A percentile compares a stretch with the other conserved stretches of the same genome.
Evolutionary conservation across 768 basidiomycete genomes (phyloP).

Genomic region (Lactifluus piperatus): DNA sequence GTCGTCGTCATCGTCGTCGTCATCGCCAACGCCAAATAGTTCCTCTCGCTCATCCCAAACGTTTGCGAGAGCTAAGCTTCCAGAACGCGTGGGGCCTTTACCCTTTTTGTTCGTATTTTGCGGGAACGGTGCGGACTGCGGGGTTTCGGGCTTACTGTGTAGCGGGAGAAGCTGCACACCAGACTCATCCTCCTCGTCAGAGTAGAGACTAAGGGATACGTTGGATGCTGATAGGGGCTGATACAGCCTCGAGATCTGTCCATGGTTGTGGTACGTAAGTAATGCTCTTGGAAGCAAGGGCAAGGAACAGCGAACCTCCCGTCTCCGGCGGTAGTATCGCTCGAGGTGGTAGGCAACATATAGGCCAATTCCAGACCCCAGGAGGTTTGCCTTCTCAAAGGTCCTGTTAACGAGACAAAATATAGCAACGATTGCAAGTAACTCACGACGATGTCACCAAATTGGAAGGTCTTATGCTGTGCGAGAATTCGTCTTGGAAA

Average conservation of each 20-base stretch:
- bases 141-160: constrained; percentile 25
- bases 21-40: constrained; percentile 57
- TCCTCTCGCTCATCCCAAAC: constrained; percentile 79
- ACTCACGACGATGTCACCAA: constrained; percentile 63
- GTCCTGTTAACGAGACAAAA: not conserved
- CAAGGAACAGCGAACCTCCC: constrained; percentile 45
- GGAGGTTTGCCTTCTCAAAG: constrained; percentile 56
- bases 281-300: not conserved
- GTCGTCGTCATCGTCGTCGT: constrained; percentile 37
- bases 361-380: constrained; percentile 65
- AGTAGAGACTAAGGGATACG: constrained; percentile 33
- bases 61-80: constrained; percentile 34
- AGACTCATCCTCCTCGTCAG: constrained; percentile 41
- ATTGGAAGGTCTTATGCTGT: constrained; percentile 64
- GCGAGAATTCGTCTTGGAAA: not conserved
- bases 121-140: constrained; percentile 6
- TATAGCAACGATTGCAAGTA: too few relatives aligned
- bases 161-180: constrained; percentile 54
- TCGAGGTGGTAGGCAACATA: constrained; percentile 61
- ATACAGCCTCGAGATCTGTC: constrained; percentile 72
- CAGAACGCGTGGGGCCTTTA: constrained; percentile 12
- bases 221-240: constrained; percentile 51
- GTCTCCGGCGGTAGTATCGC: constrained; percentile 64
- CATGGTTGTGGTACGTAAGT: not conserved
- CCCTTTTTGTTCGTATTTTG: constrained; percentile 1